Evolutionary conservation across 2,329 filamentous ascomycete genomes (phyloP), one percentile per base, ranked within the genome.

Genomic region (Aureobasidium sp.): DNA sequence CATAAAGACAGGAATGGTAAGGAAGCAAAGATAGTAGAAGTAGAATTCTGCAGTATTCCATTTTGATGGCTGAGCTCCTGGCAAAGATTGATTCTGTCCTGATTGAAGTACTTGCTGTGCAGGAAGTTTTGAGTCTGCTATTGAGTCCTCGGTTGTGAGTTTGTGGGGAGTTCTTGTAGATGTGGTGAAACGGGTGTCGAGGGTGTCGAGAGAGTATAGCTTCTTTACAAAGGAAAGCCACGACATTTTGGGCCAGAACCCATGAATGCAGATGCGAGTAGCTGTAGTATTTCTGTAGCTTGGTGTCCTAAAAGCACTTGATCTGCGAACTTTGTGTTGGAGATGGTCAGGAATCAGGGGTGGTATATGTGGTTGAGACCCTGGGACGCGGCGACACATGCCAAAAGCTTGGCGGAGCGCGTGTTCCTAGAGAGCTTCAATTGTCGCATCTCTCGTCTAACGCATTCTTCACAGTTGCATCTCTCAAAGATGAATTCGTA

Each of bases 1-100:
- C 92, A 99, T 99, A 41, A 73, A 64, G 69, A 86, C 82, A 9
- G 91, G 90, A 29, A 97, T 80, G 6, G 84, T 71, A 34, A 81
- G 65, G 68, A 97, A 84, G 67, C 90, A 76, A 76, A 97, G 96
- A 66, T 86, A 87, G 78, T 99, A 97, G 60, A 91, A 68, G 72
- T 85, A 88, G 77, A 94, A 97, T 76, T 99, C 94, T 2, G 83
- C 82, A 0, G 91, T 95, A 27, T 82, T 84, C 93, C 93, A 99
- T 86, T 84, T 88, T 47, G 92, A 83, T 39, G 85, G 84, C 64
- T 83, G 80, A 61, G 81, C 73, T 74, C 66, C 65, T 27, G 71
- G 66, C 12, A 71, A 57, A 37, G 66, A 68, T 61, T 36, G 64
- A 66, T 39, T 66, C 68, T 68, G 68, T 63, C 53, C 67, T 41